Base-by-base conservation (phyloP, 164 flowering plant genomes). In the Berberis thunbergii region DNA sequence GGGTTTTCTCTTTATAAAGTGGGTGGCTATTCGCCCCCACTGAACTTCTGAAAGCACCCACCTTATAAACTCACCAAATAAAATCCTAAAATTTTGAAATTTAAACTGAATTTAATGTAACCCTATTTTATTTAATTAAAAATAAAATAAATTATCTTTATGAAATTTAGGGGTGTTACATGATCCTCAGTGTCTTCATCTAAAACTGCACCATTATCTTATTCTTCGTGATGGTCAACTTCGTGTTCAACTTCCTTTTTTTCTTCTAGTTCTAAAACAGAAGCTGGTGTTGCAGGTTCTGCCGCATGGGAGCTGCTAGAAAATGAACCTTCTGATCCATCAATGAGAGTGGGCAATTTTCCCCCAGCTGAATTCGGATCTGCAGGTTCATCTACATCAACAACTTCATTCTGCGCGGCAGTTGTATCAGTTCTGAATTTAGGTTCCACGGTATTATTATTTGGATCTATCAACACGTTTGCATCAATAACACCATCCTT, bases 101-200 rank as follows among this genome's bases (percentile, higher is more conserved):
- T n/a, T n/a, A n/a, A n/a, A n/a, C n/a, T n/a, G n/a, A n/a, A n/a
- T n/a, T n/a, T n/a, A n/a, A n/a, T n/a, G n/a, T n/a, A n/a, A n/a
- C n/a, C n/a, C n/a, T n/a, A n/a, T n/a, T n/a, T n/a, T n/a, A n/a
- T n/a, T n/a, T n/a, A n/a, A n/a, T n/a, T n/a, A n/a, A n/a, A n/a
- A n/a, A n/a, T n/a, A n/a, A n/a, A n/a, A n/a, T n/a, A n/a, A n/a
- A n/a, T n/a, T n/a, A n/a, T n/a, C n/a, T n/a, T n/a, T n/a, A n/a
- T n/a, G n/a, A n/a, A n/a, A n/a, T n/a, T n/a, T n/a, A n/a, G n/a
- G n/a, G n/a, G n/a, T n/a, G n/a, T n/a, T n/a, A n/a, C n/a, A n/a
- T n/a, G n/a, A 53, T 74, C 83, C 8, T 82, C 83, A 60, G 74
- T 69, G 40, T 80, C 86, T 48, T 67, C 90, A 68, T 84, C 91